These are phyloP conservation scores for Verticillium zaregamsianum DNA, from an alignment of 2,329 filamentous ascomycete genomes.

Conservation along the genomic window DNA sequence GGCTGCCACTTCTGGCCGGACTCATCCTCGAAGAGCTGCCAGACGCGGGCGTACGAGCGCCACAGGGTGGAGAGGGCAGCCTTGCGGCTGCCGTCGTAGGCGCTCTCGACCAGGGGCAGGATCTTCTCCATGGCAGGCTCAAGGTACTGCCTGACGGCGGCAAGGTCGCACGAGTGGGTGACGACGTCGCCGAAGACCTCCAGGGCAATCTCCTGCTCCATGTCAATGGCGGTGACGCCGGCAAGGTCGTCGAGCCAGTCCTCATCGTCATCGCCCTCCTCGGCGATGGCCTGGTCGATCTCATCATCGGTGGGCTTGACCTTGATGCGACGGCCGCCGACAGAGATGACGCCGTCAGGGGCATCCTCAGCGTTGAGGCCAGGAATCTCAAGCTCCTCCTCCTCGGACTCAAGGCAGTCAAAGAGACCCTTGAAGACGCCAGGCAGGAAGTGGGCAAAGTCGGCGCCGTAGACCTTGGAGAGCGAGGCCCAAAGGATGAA, in stretches of 20 bases:
- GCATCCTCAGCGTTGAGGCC: constrained; percentile 50
- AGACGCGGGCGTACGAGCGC: constrained; percentile 89
- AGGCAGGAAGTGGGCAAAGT: constrained; percentile 73
- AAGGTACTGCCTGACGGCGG: constrained; percentile 72
- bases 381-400: constrained; percentile 81
- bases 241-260: constrained; percentile 81
- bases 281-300: constrained; percentile 50
- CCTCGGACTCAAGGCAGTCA: constrained; percentile 79
- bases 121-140: constrained; percentile 83
- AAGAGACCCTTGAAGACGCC: constrained; percentile 78
- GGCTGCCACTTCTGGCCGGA: constrained; percentile 80
- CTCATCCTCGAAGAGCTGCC: constrained; percentile 78
- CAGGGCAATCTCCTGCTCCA: constrained; percentile 96
- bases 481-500: constrained; percentile 96
- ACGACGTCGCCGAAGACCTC: constrained; percentile 94
- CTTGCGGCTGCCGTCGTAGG: constrained; percentile 91
- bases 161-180: constrained; percentile 75
- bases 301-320: constrained; percentile 55
- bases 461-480: constrained; percentile 85
- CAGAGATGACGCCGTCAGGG: constrained; percentile 65
- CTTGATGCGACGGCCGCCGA: constrained; percentile 83
- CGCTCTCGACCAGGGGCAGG: constrained; percentile 77
- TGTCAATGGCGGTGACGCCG: constrained; percentile 81
- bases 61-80: constrained; percentile 87
- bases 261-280: constrained; percentile 68